Conservation (phyloP, 176 grass and related monocot species). For the Hordeum marinum region DNA sequence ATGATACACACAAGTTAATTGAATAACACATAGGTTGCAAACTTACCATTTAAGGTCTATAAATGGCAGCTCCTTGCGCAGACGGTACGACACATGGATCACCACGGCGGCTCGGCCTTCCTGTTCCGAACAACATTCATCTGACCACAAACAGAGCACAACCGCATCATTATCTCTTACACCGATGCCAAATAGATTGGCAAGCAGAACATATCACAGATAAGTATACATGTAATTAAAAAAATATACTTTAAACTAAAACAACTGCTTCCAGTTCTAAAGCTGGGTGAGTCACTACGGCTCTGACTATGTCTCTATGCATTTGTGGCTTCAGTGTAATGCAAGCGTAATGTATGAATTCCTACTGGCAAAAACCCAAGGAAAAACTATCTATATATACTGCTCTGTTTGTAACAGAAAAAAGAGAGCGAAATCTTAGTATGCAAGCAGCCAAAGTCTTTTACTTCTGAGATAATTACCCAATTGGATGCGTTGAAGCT, state of each 20-base stretch:
- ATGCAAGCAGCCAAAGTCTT: background rate
- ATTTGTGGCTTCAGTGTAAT: background rate
- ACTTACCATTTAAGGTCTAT: too few species aligned
- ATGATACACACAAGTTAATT: too few species aligned
- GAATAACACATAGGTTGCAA: too few species aligned
- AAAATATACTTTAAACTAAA: background rate
- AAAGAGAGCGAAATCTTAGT: background rate
- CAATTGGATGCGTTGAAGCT: constrained; percentile 74
- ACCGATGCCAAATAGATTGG: too few species aligned
- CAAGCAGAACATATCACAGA: too few species aligned
- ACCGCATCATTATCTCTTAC: too few species aligned
- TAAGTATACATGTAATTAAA: background rate
- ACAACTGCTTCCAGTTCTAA: background rate
- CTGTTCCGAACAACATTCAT: too few species aligned
- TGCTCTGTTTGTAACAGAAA: background rate
- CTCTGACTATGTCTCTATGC: background rate
- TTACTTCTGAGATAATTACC: constrained; percentile 35
- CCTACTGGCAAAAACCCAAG: background rate
- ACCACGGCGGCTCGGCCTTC: too few species aligned
- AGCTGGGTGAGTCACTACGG: background rate
- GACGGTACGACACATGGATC: too few species aligned
- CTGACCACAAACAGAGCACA: too few species aligned
- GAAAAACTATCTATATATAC: background rate
- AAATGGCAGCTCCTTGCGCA: too few species aligned
- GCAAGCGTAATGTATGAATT: background rate